Percentiles rank a stretch among this genome's conserved stretches.
These are phyloP conservation scores for Yarrowia alimentaria DNA, from an alignment of 805 yeast species.

Conservation along the genomic window DNA sequence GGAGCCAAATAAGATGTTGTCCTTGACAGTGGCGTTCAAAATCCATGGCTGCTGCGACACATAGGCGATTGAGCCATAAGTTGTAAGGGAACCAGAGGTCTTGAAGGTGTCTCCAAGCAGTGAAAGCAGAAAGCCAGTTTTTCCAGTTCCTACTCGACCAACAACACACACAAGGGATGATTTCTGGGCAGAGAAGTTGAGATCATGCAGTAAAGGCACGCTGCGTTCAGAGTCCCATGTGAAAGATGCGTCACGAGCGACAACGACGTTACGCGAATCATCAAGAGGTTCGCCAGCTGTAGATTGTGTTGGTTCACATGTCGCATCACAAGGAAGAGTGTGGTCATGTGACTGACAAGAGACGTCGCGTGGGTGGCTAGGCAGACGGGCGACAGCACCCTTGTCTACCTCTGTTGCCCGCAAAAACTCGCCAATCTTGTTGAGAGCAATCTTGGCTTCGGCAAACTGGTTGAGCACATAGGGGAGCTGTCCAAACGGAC, in stretches of 20 bases:
- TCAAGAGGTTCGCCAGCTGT: too few species aligned
- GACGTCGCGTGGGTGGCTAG: too few species aligned
- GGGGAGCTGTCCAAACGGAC: constrained; percentile 59
- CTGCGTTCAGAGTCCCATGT: constrained; percentile 46
- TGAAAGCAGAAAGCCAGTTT: constrained; percentile 68
- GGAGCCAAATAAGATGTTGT: constrained; percentile 69
- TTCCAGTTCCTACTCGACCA: constrained; percentile 82
- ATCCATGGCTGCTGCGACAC: constrained; percentile 86
- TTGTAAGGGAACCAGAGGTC: constrained; percentile 49
- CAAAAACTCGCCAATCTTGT: constrained; percentile 77
- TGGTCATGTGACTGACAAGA: too few species aligned
- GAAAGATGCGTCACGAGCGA: too few species aligned
- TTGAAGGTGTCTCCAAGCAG: constrained; percentile 69
- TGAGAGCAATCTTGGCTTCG: constrained; percentile 85
- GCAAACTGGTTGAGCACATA: constrained; percentile 77
- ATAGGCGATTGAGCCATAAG: constrained; percentile 52
- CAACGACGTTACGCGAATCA: too few species aligned
- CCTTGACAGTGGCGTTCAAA: constrained; percentile 72
- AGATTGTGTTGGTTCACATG: too few species aligned
- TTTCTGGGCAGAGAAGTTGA: too few species aligned
- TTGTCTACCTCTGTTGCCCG: constrained; percentile 45
- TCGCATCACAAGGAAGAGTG: too few species aligned
- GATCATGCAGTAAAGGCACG: constrained; percentile 46
- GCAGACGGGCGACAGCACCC: constrained; percentile 41
- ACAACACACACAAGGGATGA: constrained; percentile 72